Percentiles rank a stretch among this genome's conserved stretches.
Evolutionary conservation across 169 alveolate species (phyloP).

Genomic region (Cryptosporidium tyzzeri): DNA sequence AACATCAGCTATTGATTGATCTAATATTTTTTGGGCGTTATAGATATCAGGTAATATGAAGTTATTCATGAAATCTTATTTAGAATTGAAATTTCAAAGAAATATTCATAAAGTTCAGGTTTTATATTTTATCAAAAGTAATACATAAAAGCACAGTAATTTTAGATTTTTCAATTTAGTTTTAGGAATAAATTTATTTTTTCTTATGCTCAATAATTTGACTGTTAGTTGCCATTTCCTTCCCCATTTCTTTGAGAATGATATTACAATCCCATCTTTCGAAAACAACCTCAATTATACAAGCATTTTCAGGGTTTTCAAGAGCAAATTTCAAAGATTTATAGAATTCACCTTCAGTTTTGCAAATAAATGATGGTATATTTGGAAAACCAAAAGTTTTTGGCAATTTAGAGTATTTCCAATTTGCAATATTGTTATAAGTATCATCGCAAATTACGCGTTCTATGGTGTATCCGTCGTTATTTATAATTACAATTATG

Average conservation of each 20-base stretch:
- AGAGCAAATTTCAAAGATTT: constrained; percentile 33
- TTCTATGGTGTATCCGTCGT: constrained; percentile 81
- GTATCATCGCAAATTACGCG: constrained; percentile 77
- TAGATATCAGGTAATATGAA: background rate
- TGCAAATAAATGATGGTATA: constrained; percentile 46
- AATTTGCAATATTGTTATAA: constrained; percentile 78
- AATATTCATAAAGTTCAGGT: background rate
- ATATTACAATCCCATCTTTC: constrained; percentile 78
- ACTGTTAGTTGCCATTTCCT: constrained; percentile 75
- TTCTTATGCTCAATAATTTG: constrained; percentile 18
- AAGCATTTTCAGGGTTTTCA: constrained; percentile 64
- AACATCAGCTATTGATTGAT: constrained; percentile 51
- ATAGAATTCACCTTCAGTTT: constrained; percentile 77
- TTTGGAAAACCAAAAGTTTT: constrained; percentile 61
- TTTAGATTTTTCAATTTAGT: background rate
- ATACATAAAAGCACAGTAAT: background rate
- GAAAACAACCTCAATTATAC: constrained; percentile 75
- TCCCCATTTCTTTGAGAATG: constrained; percentile 74
- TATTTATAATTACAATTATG: constrained; percentile 77
- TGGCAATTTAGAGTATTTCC: constrained; percentile 77
- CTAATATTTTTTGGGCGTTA: background rate
- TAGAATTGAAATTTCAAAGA: background rate
- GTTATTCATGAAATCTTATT: background rate
- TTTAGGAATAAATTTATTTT: background rate
- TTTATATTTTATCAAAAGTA: background rate